Percentiles rank a stretch among this genome's conserved stretches.
phyloP scores from a whole-genome alignment of 1,284 basidiomycete genomes.

The Irpex sp. region DNA sequence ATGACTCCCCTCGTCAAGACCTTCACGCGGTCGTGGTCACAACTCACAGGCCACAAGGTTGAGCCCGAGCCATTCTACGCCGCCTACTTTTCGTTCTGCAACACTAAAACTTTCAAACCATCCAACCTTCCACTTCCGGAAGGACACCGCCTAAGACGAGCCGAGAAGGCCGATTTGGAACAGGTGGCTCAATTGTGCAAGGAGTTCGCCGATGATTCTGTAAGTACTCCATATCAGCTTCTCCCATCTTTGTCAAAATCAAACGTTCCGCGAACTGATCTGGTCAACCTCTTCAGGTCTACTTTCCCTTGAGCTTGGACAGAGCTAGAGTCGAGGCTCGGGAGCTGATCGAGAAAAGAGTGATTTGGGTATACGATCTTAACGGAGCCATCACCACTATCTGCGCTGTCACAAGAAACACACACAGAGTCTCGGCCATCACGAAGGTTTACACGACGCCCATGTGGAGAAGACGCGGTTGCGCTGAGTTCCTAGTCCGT shows the following conservation, averaged over 20 bases:
- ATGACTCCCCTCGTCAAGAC: slow-evolving; percentile 32
- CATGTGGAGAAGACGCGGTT: slow-evolving; percentile 38
- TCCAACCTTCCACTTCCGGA: slow-evolving; percentile 21
- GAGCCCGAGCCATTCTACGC: slow-evolving; percentile 41
- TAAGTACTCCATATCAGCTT: slow-evolving; percentile 22
- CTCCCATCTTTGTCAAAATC: slow-evolving; percentile 7
- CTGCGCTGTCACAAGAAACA: slow-evolving; percentile 45
- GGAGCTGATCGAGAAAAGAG: slow-evolving; percentile 37
- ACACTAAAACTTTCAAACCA: slow-evolving; percentile 29
- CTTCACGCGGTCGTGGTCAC: slow-evolving; percentile 37
- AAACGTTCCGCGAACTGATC: slow-evolving; percentile 2
- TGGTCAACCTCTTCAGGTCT: slow-evolving; percentile 23
- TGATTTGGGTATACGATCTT: slow-evolving; percentile 46
- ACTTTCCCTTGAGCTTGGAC: slow-evolving; percentile 35
- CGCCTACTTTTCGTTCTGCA: slow-evolving; percentile 40
- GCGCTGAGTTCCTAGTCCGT: slow-evolving; percentile 43
- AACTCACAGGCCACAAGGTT: slow-evolving; percentile 30
- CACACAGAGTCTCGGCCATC: slow-evolving; percentile 40
- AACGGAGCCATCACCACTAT: slow-evolving; percentile 39
- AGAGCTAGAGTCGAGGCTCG: slow-evolving; percentile 36
- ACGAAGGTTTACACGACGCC: slow-evolving; percentile 49
- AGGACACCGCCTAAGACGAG: slow-evolving; percentile 31
- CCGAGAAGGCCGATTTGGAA: slow-evolving; percentile 31
- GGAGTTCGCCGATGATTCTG: slow-evolving; percentile 45
- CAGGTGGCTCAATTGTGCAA: slow-evolving; percentile 40